Conservation (phyloP, 2,329 filamentous ascomycete species). For the Tricladium varicosporioides region DNA sequence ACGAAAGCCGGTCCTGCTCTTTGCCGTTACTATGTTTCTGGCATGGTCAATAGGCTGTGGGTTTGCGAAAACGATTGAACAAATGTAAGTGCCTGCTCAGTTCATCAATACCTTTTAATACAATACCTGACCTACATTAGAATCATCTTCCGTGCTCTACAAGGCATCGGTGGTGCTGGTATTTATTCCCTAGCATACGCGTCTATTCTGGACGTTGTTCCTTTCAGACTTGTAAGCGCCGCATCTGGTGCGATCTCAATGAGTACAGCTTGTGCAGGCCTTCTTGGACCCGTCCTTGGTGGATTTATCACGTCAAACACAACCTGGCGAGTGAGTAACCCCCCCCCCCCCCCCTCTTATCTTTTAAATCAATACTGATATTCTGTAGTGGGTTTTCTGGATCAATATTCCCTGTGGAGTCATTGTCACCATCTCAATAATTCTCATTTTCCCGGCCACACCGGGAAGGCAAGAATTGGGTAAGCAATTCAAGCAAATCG, state of each 20-base stretch:
- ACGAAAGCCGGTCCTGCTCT: neutral
- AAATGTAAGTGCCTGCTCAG: neutral
- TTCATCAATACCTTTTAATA: neutral
- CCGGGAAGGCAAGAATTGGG: neutral
- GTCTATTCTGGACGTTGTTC: neutral
- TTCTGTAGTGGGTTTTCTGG: neutral
- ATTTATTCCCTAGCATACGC: neutral
- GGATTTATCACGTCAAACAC: neutral
- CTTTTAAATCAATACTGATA: neutral
- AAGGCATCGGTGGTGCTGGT: neutral
- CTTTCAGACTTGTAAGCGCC: neutral
- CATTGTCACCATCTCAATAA: neutral
- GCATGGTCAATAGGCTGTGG: neutral
- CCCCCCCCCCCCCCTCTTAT: neutral
- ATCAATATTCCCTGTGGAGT: neutral
- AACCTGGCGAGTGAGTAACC: neutral
- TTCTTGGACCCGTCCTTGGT: neutral
- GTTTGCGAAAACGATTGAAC: neutral
- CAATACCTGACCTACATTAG: neutral
- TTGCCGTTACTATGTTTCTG: neutral
- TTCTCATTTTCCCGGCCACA: neutral
- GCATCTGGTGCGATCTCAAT: neutral
- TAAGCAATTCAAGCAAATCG: neutral
- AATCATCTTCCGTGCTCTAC: neutral
- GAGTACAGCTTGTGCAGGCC: neutral